A percentile compares a stretch with the other conserved stretches of the same genome.
phyloP scores from a whole-genome alignment of 2,329 filamentous ascomycete species.

The Helminthosporium solani region DNA sequence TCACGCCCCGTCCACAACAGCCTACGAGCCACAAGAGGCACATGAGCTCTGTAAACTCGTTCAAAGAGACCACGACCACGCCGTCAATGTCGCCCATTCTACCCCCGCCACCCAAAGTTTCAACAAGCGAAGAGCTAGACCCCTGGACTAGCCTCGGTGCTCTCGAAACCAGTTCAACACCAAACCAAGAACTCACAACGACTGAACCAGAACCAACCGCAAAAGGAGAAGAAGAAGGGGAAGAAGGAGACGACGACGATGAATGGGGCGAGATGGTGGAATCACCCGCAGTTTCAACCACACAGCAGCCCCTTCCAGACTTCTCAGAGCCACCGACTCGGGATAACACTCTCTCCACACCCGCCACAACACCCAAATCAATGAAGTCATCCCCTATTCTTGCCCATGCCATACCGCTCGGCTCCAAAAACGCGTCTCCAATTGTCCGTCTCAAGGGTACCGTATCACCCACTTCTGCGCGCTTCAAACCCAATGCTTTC shows the following conservation, averaged over 20 bases:
- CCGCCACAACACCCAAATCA: slow-evolving; percentile 14
- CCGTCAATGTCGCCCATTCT: background rate
- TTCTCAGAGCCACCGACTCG: slow-evolving; percentile 12
- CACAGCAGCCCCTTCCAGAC: slow-evolving; percentile 11
- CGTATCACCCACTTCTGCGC: slow-evolving; percentile 37
- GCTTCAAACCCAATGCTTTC: slow-evolving; percentile 32
- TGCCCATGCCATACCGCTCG: slow-evolving; percentile 10
- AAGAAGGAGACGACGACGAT: slow-evolving; percentile 34
- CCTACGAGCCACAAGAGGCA: slow-evolving; percentile 18
- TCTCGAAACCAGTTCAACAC: slow-evolving; percentile 14
- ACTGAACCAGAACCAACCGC: background rate
- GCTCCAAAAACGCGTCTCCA: slow-evolving; percentile 27
- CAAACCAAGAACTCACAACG: slow-evolving; percentile 4
- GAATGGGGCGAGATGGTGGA: slow-evolving; percentile 45
- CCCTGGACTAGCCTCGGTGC: slow-evolving; percentile 18
- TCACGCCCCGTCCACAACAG: slow-evolving; percentile 12
- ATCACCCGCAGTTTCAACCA: slow-evolving; percentile 30
- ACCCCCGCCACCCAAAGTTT: slow-evolving; percentile 1
- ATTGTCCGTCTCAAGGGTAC: slow-evolving; percentile 35
- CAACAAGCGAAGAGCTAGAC: slow-evolving; percentile 5
- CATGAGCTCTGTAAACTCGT: slow-evolving; percentile 7
- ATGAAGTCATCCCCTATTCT: slow-evolving; percentile 10
- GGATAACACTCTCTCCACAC: slow-evolving; percentile 11
- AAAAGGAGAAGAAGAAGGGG: slow-evolving; percentile 34
- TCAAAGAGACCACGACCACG: background rate